Evolutionary conservation across 768 basidiomycete species (phyloP).

Genomic region (Rhizopogon rudus): DNA sequence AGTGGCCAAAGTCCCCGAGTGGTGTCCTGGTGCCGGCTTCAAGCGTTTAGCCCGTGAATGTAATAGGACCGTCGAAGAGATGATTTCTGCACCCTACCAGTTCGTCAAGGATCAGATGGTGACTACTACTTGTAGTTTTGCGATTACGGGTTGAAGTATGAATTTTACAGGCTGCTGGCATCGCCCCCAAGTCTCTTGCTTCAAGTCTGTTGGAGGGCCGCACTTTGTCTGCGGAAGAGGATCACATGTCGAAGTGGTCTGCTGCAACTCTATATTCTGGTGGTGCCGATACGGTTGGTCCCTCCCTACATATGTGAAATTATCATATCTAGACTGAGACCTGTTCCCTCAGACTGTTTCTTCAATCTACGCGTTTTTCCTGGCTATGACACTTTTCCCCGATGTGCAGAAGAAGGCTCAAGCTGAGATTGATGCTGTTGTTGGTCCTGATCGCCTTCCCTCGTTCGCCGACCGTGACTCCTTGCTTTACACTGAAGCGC

Average conservation of each 20-base stretch:
- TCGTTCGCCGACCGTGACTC: conserved; percentile 51
- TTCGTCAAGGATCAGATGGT: conserved; percentile 64
- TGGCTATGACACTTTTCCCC: conserved; percentile 15
- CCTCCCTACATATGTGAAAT: not conserved
- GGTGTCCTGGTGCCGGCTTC: conserved; percentile 55
- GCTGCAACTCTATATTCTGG: conserved; percentile 28
- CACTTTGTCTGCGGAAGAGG: conserved; percentile 47
- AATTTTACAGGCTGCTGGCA: conserved; percentile 46
- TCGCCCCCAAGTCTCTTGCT: conserved; percentile 43
- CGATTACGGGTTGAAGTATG: not conserved
- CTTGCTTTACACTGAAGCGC: conserved; percentile 57
- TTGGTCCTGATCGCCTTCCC: conserved; percentile 58
- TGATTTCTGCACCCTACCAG: conserved; percentile 51
- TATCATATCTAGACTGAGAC: not conserved
- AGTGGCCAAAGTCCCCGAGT: conserved; percentile 46
- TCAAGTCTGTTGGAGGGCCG: conserved; percentile 52
- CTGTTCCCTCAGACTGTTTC: not conserved
- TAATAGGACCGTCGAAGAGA: conserved; percentile 45
- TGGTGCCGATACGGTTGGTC: not conserved
- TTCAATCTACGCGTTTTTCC: conserved; percentile 4
- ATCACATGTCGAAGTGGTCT: conserved; percentile 60
- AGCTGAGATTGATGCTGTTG: conserved; percentile 53
- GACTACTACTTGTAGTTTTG: not conserved
- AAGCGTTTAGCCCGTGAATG: conserved; percentile 47
- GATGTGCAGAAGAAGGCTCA: conserved; percentile 56